Conservation (phyloP, 1,284 basidiomycete genomes). For the Heterobasidion irregulare region DNA sequence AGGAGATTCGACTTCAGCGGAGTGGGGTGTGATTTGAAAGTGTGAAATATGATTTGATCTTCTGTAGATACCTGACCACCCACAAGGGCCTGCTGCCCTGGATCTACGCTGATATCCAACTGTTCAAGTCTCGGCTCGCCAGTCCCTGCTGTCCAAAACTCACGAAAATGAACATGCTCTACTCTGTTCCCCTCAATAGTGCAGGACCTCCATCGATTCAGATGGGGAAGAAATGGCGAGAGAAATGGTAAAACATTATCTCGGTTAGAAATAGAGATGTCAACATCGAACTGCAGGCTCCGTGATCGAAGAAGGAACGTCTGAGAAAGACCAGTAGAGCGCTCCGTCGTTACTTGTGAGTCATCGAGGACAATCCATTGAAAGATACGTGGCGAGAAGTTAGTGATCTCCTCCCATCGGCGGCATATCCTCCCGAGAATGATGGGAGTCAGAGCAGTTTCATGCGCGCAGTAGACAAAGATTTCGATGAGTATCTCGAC, state of each 20-base stretch:
- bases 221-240: slow-evolving; percentile 44
- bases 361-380: slow-evolving; percentile 44
- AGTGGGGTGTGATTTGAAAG: slow-evolving; percentile 9
- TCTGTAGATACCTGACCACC: background rate
- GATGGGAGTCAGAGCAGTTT: slow-evolving; percentile 33
- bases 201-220: slow-evolving; percentile 48
- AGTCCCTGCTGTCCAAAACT: slow-evolving; percentile 10
- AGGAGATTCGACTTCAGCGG: slow-evolving; percentile 12
- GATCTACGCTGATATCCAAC: slow-evolving; percentile 9
- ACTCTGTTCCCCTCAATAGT: slow-evolving; percentile 10
- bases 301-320: slow-evolving; percentile 46
- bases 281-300: slow-evolving; percentile 45
- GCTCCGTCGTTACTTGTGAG: slow-evolving; percentile 23
- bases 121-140: slow-evolving; percentile 12
- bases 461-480: slow-evolving; percentile 35
- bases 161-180: slow-evolving; percentile 8
- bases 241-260: slow-evolving; percentile 53
- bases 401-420: slow-evolving; percentile 43
- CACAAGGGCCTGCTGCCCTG: slow-evolving; percentile 1
- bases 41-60: background rate
- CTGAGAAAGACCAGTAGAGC: slow-evolving; percentile 30
- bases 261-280: slow-evolving; percentile 37
- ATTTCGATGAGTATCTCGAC: slow-evolving; percentile 57
- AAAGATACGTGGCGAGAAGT: slow-evolving; percentile 50
- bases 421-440: slow-evolving; percentile 42